phyloP scores from a whole-genome alignment of 371 early-diverging fungal genomes.

The Apophysomyces trapeziformis region DNA sequence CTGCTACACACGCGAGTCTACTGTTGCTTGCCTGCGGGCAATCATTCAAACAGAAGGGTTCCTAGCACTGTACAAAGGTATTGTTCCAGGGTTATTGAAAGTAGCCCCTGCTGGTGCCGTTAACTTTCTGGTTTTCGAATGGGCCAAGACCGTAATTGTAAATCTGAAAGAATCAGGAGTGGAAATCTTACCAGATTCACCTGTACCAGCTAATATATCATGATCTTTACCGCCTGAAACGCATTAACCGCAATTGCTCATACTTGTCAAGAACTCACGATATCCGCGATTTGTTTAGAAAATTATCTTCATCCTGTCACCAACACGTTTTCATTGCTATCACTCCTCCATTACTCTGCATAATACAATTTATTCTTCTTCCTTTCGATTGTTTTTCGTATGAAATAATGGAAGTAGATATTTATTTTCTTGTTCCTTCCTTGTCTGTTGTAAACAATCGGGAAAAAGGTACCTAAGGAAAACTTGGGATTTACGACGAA shows the following conservation, averaged over 20 bases:
- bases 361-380: no score
- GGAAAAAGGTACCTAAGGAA: no score
- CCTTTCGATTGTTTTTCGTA: no score
- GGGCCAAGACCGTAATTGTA: slow-evolving; percentile 52
- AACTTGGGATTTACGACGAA: no score
- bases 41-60: slow-evolving; percentile 80
- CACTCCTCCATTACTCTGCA: no score
- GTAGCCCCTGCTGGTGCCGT: slow-evolving; percentile 84
- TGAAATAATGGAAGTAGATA: no score
- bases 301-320: no score
- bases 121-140: slow-evolving; percentile 84
- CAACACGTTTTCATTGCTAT: no score
- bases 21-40: slow-evolving; percentile 54
- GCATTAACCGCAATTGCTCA: neutral
- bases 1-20: slow-evolving; percentile 30
- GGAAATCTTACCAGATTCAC: slow-evolving; percentile 1
- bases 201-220: neutral
- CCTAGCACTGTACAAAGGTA: slow-evolving; percentile 86
- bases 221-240: neutral
- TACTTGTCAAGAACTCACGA: neutral
- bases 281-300: no score
- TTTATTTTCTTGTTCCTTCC: no score
- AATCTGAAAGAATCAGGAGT: neutral
- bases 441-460: no score
- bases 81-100: slow-evolving; percentile 85